Percentiles rank a stretch among this genome's conserved stretches.
Conservation (phyloP, 2,329 filamentous ascomycete genomes). For the Pleoardoris graminearum region DNA sequence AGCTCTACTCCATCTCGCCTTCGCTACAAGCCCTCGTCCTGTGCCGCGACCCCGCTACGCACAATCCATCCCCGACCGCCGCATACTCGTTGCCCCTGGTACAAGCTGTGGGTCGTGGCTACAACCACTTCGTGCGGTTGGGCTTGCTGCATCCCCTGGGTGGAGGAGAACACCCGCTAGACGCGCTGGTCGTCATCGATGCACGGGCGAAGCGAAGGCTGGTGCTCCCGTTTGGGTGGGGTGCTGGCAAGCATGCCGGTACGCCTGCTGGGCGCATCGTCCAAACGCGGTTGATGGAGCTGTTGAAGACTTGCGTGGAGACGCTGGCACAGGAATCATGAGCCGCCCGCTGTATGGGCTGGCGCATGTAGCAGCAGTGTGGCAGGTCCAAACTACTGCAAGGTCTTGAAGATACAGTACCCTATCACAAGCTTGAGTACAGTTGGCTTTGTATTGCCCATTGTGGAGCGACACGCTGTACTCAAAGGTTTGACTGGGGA, state of each 20-base stretch:
- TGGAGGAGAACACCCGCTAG: conserved; percentile 48
- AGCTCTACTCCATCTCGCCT: conserved; percentile 38
- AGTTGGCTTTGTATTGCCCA: too few species aligned
- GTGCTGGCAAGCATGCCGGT: conserved; percentile 43
- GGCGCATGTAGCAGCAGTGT: not conserved
- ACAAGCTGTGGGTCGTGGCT: conserved; percentile 35
- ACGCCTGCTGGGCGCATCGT: conserved; percentile 38
- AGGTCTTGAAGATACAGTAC: too few species aligned
- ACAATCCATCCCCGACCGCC: conserved; percentile 28
- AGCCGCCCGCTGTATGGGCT: conserved; percentile 31
- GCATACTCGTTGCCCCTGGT: conserved; percentile 37
- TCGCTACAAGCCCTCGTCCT: conserved; percentile 40
- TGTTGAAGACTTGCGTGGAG: conserved; percentile 34
- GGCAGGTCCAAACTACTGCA: too few species aligned
- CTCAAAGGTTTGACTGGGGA: not conserved
- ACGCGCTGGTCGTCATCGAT: conserved; percentile 52
- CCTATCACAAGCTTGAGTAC: too few species aligned
- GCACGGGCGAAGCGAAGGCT: conserved; percentile 41
- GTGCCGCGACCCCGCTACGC: conserved; percentile 39
- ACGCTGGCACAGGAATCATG: conserved; percentile 26
- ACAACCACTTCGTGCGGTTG: conserved; percentile 46
- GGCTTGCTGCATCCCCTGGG: conserved; percentile 52
- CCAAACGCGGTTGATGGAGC: conserved; percentile 31
- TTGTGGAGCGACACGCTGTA: too few species aligned
- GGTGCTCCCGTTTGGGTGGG: conserved; percentile 52